Evolutionary conservation across 2,329 filamentous ascomycete species (phyloP), one percentile per base, ranked within the genome.

Genomic region (Fusarium beomiforme): DNA sequence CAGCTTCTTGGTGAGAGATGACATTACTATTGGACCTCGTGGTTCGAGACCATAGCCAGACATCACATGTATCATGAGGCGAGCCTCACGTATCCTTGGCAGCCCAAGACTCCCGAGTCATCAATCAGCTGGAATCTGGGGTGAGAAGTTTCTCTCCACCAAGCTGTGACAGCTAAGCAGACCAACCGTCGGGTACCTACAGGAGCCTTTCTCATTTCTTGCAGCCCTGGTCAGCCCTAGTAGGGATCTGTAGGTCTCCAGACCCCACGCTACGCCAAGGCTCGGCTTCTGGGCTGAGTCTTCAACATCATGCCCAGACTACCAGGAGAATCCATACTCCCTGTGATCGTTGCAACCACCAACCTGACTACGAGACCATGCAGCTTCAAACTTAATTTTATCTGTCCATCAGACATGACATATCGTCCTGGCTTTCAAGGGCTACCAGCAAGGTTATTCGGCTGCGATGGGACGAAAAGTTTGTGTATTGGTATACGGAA

Each of bases 151-250:
- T 60, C 70, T 75, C 70, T 69, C 73, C 73, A 71, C 71, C 62
- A 67, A 73, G 50, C 65, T 76, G 73, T 62, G 69, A 76, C 73
- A 69, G 53, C 69, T 64, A 72, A 41, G 62, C 50, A 67, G 66
- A 53, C 57, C 53, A 64, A 47, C 54, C 57, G 62, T 60, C 60
- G 65, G 68, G 68, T 71, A 69, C 68, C 70, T 75, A 72, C 63
- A 69, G 64, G 56, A 67, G 63, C 37, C 33, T 58, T 58, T 61
- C 58, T 68, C 57, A 63, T 68, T 68, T 68, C 64, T 44, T 68
- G 64, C 72, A 75, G 65, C 37, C 49, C 69, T 70, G 57, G 64
- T 72, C 73, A 71, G 71, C 67, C 71, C 67, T 71, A 73, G 73
- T 62, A 67, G 64, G 55, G 64, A 46, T 65, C 63, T 62, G 33